Conservation (phyloP, 345 rosid genomes). For the Ailanthus altissimus region DNA sequence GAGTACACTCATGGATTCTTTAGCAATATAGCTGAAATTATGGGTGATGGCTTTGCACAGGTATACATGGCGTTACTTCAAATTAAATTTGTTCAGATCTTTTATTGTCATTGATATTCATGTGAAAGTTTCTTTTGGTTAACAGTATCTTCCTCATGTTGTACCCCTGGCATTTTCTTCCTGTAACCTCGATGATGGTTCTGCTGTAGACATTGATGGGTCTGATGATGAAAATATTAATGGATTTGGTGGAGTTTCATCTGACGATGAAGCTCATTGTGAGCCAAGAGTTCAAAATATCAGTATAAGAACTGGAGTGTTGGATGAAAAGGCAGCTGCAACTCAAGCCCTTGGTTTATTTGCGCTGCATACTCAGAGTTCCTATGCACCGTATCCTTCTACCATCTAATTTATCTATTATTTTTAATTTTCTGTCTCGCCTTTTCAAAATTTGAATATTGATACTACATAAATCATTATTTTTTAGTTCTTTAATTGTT, state of each 20-base stretch:
- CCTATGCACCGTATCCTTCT: slow-evolving; percentile 89
- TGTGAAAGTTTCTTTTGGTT: slow-evolving; percentile 25
- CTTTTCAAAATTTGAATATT: background rate
- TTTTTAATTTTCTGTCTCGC: background rate
- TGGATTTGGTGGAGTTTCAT: slow-evolving; percentile 92
- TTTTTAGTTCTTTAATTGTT: slow-evolving; percentile 49
- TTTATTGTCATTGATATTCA: slow-evolving; percentile 12
- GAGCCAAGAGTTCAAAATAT: slow-evolving; percentile 93
- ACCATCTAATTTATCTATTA: slow-evolving; percentile 7
- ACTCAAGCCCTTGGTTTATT: slow-evolving; percentile 98
- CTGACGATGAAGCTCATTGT: slow-evolving; percentile 99
- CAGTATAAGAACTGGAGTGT: slow-evolving; percentile 93
- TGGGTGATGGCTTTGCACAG: slow-evolving; percentile 85
- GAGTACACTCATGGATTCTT: slow-evolving; percentile 99
- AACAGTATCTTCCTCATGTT: slow-evolving; percentile 91
- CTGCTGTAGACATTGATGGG: slow-evolving; percentile 88
- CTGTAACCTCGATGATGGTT: slow-evolving; percentile 99
- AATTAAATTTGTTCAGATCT: slow-evolving; percentile 17
- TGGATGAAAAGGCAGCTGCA: slow-evolving; percentile 99
- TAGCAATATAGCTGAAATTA: slow-evolving; percentile 93
- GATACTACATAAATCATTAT: slow-evolving; percentile 4
- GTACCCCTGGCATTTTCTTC: slow-evolving; percentile 87
- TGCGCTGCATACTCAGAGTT: slow-evolving; percentile 83
- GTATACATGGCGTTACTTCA: slow-evolving; percentile 40
- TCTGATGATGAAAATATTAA: slow-evolving; percentile 85